A percentile compares a stretch with the other conserved stretches of the same genome.
These are phyloP conservation scores for Physaria fendleri DNA, from an alignment of 345 rosid genomes.

Conservation along the genomic window DNA sequence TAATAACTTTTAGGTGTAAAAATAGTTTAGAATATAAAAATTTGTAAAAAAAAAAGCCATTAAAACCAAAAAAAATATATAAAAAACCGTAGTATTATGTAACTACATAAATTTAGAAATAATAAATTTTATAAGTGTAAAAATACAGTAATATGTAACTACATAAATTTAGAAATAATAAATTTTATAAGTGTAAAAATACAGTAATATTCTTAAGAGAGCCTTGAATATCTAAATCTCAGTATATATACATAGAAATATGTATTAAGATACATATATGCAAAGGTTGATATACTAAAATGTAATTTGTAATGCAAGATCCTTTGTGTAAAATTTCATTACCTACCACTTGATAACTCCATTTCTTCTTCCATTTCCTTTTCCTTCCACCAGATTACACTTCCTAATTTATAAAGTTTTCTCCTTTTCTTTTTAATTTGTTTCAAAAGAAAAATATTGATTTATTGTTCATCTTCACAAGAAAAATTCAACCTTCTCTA, in stretches of 20 bases:
- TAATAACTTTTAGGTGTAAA: too few relatives aligned
- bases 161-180: too few relatives aligned
- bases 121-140: too few relatives aligned
- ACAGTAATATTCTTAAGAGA: too few relatives aligned
- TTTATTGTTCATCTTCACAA: conserved; percentile 12
- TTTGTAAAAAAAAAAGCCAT: too few relatives aligned
- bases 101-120: too few relatives aligned
- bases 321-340: conserved; percentile 25
- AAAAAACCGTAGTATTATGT: too few relatives aligned
- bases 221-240: not conserved
- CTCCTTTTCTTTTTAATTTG: not conserved
- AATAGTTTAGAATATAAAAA: too few relatives aligned
- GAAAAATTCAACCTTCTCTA: not conserved
- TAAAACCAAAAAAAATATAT: too few relatives aligned
- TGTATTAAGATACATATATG: not conserved
- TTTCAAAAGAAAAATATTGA: not conserved
- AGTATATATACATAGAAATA: not conserved
- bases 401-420: conserved; percentile 7
- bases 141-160: too few relatives aligned
- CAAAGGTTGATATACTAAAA: conserved; percentile 8
- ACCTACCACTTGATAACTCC: conserved; percentile 86
- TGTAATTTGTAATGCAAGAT: conserved; percentile 29
- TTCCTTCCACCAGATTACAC: conserved; percentile 22
- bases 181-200: too few relatives aligned
- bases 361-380: conserved; percentile 40